Evolutionary conservation across 139 green algal species (phyloP).

Genomic region (Chlamydomonas applanata): DNA sequence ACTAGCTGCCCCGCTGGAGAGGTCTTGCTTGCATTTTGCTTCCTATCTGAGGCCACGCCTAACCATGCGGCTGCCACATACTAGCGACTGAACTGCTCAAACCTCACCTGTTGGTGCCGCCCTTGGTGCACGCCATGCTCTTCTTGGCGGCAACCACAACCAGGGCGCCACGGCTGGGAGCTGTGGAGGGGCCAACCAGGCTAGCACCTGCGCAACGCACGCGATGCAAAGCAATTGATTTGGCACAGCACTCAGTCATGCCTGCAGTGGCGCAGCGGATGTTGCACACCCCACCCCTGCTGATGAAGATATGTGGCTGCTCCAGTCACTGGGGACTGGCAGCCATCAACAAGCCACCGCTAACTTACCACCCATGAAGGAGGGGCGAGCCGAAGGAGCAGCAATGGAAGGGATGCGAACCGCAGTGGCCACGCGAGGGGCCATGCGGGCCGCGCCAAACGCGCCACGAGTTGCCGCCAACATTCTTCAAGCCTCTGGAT

Average conservation of each 20-base stretch:
- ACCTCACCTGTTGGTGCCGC: slow-evolving; percentile 59
- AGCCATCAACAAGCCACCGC: too few relatives aligned
- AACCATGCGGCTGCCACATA: too few relatives aligned
- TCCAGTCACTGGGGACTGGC: too few relatives aligned
- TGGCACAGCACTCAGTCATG: too few relatives aligned
- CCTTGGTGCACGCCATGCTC: slow-evolving; percentile 60
- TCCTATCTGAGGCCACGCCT: background rate
- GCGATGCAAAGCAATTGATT: too few relatives aligned
- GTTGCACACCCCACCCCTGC: too few relatives aligned
- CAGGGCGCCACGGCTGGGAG: slow-evolving; percentile 43
- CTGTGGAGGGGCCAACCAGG: background rate
- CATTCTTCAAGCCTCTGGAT: background rate
- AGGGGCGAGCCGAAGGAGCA: background rate
- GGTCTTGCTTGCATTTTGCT: too few relatives aligned
- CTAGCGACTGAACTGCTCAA: too few relatives aligned
- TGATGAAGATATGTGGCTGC: too few relatives aligned
- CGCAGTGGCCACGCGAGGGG: background rate
- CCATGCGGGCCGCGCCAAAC: background rate
- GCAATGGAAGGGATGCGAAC: background rate
- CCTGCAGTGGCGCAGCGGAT: too few relatives aligned
- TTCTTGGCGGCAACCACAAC: slow-evolving; percentile 74
- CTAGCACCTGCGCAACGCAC: too few relatives aligned
- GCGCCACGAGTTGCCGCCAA: background rate
- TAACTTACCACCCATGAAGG: slow-evolving; percentile 12
- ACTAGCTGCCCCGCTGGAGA: too few relatives aligned